Base-by-base conservation (phyloP, 2,329 filamentous ascomycete species). In the Fusarium nygamai region DNA sequence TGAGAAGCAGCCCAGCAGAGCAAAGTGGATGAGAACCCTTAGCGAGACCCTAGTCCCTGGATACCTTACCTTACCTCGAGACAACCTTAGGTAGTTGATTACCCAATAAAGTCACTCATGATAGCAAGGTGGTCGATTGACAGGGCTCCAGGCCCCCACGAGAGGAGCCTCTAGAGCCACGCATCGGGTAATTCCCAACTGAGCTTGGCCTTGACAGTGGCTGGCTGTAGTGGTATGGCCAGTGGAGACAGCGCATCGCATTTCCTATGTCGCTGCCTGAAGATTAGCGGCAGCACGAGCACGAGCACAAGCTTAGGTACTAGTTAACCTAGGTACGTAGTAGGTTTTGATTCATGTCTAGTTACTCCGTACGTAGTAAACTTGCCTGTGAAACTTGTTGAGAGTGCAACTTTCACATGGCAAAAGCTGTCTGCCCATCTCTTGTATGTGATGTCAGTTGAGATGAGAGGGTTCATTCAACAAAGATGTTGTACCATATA, bases 91-190 rank as follows among this genome's bases (percentile, higher is more conserved):
- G 33, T 34, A 24, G 31, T 16, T 20, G 19, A 63, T 73, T 71
- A 69, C 74, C 76, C 75, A 78, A 78, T 78, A 67, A 66, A 68
- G 67, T 77, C 71, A 71, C 67, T 74, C 73, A 77, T 72, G 73
- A 77, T 77, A 69, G 69, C 73, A 76, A 69, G 76, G 76, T 78
- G 76, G 61, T 68, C 48, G 67, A 78, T 78, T 73, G 76, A 78
- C 75, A 78, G 76, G 76, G 74, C 58, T 73, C 60, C 59, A 75
- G 64, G 64, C 76, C 76, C 76, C 76, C 76, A 78, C 76, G 74
- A 78, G 61, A 53, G 44, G 54, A 58, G 54, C 54, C 54, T 58
- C 54, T 58, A 39, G 58, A 48, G 72, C 67, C 43, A 62, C 64
- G 72, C 61, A 78, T 77, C 72, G 74, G 74, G 70, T 74, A 74